Percentiles rank a stretch among this genome's conserved stretches.
Conservation (phyloP, 352 stramenopile genomes). For the Phytophthora pluvialis region DNA sequence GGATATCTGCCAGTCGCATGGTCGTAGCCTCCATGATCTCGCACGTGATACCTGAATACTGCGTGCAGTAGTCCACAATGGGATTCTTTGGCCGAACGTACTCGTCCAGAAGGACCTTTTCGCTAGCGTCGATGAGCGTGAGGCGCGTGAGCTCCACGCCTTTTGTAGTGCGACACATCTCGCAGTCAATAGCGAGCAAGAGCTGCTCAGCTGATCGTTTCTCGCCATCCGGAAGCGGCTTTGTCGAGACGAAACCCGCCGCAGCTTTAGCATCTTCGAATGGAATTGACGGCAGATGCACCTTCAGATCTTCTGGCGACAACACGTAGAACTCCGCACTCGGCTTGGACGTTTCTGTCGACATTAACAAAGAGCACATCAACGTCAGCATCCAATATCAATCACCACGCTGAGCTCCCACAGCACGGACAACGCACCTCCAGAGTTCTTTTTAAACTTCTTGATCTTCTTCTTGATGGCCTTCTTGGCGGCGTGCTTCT, state of each 20-base stretch:
- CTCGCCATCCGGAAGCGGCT: constrained; percentile 39
- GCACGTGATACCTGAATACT: constrained; percentile 85
- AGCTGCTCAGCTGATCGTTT: constrained; percentile 46
- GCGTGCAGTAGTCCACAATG: constrained; percentile 90
- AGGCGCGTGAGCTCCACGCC: constrained; percentile 82
- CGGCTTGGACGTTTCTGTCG: constrained; percentile 48
- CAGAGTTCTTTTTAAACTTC: constrained; percentile 81
- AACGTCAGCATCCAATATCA: constrained; percentile 5
- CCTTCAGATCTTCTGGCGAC: constrained; percentile 56
- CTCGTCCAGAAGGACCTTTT: constrained; percentile 83
- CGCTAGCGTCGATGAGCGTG: constrained; percentile 70
- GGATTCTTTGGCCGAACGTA: constrained; percentile 80
- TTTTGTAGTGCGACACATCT: constrained; percentile 90
- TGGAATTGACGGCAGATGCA: constrained; percentile 61
- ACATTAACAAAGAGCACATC: constrained; percentile 1
- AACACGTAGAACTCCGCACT: constrained; percentile 85
- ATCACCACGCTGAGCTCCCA: background rate
- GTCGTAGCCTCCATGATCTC: constrained; percentile 81
- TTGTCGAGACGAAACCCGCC: constrained; percentile 54
- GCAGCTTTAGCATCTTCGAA: constrained; percentile 50
- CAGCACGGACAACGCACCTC: constrained; percentile 36
- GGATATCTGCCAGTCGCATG: constrained; percentile 68
- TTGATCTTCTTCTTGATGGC: constrained; percentile 90
- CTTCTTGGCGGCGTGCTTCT: constrained; percentile 81
- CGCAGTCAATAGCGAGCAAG: constrained; percentile 84